These are phyloP conservation scores for Asparagopsis taxiformis DNA, from an alignment of 31 red algal species.

Conservation along the genomic window DNA sequence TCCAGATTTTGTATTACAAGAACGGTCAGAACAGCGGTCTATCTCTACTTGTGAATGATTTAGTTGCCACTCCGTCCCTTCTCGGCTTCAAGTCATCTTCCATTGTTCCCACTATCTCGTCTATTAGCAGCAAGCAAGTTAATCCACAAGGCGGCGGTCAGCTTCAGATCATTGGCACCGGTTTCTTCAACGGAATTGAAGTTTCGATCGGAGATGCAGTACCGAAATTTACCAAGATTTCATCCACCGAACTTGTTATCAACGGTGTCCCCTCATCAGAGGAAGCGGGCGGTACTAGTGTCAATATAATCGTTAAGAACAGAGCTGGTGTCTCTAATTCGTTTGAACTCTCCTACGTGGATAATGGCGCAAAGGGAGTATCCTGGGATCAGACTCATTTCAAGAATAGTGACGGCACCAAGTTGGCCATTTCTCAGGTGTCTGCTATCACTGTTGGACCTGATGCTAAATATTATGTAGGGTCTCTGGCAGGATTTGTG, in stretches of 20 bases:
- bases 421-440: slow-evolving; percentile 24
- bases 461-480: slow-evolving; percentile 39
- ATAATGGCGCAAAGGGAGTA: slow-evolving; percentile 16
- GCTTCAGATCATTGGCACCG: slow-evolving; percentile 35
- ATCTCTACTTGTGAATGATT: slow-evolving; percentile 21
- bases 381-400: slow-evolving; percentile 20
- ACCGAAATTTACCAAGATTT: slow-evolving; percentile 8
- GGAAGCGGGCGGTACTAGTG: slow-evolving; percentile 12
- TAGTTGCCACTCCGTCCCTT: slow-evolving; percentile 23
- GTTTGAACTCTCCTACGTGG: slow-evolving; percentile 19
- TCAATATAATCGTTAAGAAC: slow-evolving; percentile 28
- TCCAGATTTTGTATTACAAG: slow-evolving; percentile 49
- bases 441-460: slow-evolving; percentile 36
- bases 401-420: slow-evolving; percentile 1
- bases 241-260: slow-evolving; percentile 13
- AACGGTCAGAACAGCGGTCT: background rate
- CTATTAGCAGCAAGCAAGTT: slow-evolving; percentile 5
- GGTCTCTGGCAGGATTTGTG: slow-evolving; percentile 22
- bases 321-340: slow-evolving; percentile 41
- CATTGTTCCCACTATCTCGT: slow-evolving; percentile 30
- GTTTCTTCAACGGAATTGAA: slow-evolving; percentile 34
- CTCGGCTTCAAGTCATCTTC: slow-evolving; percentile 23
- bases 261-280: slow-evolving; percentile 15
- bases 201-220: slow-evolving; percentile 19
- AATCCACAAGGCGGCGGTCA: slow-evolving; percentile 25